Evolutionary conservation across 768 basidiomycete species (phyloP).

Genomic region (Lactifluus rugatus): DNA sequence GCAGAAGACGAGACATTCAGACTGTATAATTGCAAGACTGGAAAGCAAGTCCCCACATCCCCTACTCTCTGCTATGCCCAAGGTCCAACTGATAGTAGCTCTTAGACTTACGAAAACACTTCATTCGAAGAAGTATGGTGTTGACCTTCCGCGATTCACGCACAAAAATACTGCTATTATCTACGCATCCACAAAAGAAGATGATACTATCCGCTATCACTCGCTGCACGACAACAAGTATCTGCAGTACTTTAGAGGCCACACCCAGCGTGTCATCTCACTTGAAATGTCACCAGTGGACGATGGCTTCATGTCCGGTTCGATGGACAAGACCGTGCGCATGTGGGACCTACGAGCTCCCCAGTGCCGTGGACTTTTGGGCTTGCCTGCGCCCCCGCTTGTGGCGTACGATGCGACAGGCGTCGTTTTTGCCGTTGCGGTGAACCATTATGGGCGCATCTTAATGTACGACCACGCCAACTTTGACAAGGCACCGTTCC

Average conservation of each 20-base stretch:
- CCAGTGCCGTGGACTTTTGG: slow-evolving; percentile 67
- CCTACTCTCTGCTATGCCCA: slow-evolving; percentile 13
- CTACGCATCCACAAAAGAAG: slow-evolving; percentile 89
- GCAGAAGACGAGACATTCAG: slow-evolving; percentile 90
- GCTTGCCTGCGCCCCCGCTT: slow-evolving; percentile 64
- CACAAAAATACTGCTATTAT: slow-evolving; percentile 81
- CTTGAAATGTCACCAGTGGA: slow-evolving; percentile 87
- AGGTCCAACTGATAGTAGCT: slow-evolving; percentile 24
- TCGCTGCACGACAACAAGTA: slow-evolving; percentile 96
- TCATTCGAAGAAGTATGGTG: slow-evolving; percentile 94
- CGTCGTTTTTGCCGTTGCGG: slow-evolving; percentile 76
- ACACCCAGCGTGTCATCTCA: slow-evolving; percentile 81
- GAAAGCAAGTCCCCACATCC: slow-evolving; percentile 66
- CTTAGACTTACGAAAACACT: slow-evolving; percentile 64
- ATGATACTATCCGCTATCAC: slow-evolving; percentile 91
- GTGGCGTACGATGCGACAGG: slow-evolving; percentile 80
- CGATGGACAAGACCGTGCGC: slow-evolving; percentile 89
- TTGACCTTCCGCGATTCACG: slow-evolving; percentile 89
- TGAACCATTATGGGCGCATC: slow-evolving; percentile 74
- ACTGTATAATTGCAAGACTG: slow-evolving; percentile 79
- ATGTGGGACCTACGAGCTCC: slow-evolving; percentile 89
- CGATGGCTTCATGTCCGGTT: slow-evolving; percentile 92
- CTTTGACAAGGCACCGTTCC: slow-evolving; percentile 89
- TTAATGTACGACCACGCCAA: slow-evolving; percentile 79
- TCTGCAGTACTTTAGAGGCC: slow-evolving; percentile 90